These are phyloP conservation scores for Sporisorium exsertum DNA, from an alignment of 1,284 basidiomycete species.

Conservation along the genomic window DNA sequence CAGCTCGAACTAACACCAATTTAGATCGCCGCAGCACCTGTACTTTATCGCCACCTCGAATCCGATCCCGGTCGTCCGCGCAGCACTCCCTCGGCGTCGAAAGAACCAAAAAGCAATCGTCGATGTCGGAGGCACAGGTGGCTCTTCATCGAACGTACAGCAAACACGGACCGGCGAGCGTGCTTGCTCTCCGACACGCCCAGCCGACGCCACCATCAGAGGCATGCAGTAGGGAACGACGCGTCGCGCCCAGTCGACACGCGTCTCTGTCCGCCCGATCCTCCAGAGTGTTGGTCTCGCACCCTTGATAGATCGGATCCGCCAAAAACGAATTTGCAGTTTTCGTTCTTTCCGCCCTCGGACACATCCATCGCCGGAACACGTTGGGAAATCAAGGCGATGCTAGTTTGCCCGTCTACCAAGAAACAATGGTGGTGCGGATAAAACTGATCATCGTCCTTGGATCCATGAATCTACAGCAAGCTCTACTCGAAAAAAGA, in stretches of 20 bases:
- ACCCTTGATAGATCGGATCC: neutral
- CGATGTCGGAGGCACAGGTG: conserved; percentile 2
- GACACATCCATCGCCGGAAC: neutral
- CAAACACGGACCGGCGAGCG: neutral
- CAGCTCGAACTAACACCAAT: neutral
- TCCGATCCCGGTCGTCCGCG: neutral
- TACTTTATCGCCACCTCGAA: neutral
- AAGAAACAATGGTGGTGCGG: neutral
- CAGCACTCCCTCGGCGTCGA: neutral
- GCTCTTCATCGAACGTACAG: conserved; percentile 9
- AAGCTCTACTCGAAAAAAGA: neutral
- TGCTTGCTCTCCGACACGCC: neutral
- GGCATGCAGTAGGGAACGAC: neutral
- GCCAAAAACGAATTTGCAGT: neutral
- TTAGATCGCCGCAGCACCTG: neutral
- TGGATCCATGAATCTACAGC: neutral
- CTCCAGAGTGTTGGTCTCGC: conserved; percentile 22
- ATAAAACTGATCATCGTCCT: neutral
- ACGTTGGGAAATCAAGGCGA: neutral
- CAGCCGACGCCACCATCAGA: neutral
- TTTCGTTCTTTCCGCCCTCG: neutral
- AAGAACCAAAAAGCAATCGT: neutral
- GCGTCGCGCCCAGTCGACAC: conserved; percentile 9
- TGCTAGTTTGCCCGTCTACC: neutral
- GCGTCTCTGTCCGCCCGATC: conserved; percentile 5